Evolutionary conservation across 352 stramenopile genomes (phyloP), one percentile per base, ranked within the genome.

Genomic region (Pythium aphanidermatum): DNA sequence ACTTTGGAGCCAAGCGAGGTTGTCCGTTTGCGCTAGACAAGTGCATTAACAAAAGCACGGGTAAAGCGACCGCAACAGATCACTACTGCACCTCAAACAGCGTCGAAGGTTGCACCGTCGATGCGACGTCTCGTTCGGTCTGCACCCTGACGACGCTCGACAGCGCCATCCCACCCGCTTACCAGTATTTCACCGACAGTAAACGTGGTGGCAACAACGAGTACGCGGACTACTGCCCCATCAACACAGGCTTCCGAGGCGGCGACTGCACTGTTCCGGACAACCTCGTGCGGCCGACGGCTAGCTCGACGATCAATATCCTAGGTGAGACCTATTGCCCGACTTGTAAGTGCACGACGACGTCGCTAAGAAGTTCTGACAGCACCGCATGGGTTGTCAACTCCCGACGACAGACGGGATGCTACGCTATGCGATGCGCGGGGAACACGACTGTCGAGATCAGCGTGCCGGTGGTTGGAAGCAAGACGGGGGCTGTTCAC

Each of bases 161-260:
- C 14, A 52, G 54, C 26, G 34, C 30, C 1, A 88, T 92, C 23
- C 70, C 74, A 4, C 20, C 39, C 4, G 40, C 65, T 17, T 80
- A 74, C 39, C 78, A 72, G 27, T 92, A 92, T 33, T 92, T 92
- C 32, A 26, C 29, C 14, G 58, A 84, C 20, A 27, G 55, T 3
- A 74, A 56, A 0, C 62, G 69, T 10, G 81, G 78, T 28, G 76
- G 75, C 8, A 65, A 70, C 29, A 75, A 82, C 42, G 65, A 80
- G 13, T 91, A 77, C 31, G 71, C 78, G 0, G 78, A 93, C 51
- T 93, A 68, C 43, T 93, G 78, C 33, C 81, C 81, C 4, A 71
- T 91, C 35, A 88, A 89, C 33, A 68, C 76, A 26, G 81, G 76
- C 31, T 90, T 78, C 46, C 52, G 60, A 8, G 64, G 64, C 19